Base-by-base conservation (phyloP, 192 early-diverging fungal genomes). In the Gaertneriomyces semiglobifer region DNA sequence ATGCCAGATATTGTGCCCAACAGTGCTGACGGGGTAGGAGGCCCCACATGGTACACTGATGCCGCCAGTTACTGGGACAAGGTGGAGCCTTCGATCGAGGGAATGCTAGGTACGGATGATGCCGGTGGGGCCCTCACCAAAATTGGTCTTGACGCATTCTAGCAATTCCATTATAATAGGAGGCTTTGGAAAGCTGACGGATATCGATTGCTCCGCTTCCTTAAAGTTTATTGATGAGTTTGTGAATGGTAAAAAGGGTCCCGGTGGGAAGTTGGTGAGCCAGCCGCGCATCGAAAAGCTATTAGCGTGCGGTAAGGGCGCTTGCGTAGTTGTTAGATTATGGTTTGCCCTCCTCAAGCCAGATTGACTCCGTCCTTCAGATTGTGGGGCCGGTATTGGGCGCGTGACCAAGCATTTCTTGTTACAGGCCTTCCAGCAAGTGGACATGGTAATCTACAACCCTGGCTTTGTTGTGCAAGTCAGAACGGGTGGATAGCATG, bases 331-430 rank as follows among this genome's bases (percentile, higher is more conserved):
- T 57, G 0, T 33, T 33, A 20, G 54, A 16, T 20, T 56, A 16
- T 58, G 16, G 57, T 5, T 33, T 33, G 25, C 25, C 25, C 25
- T 33, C 2, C 25, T 33, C 25, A 33, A 33, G 25, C 25, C 25
- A 33, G 25, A 33, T 33, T 33, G 25, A 33, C 6, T 53, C 25
- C 42, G 8, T 4, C 53, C 18, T 7, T 9, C 44, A 81, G 84
- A 98, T 76, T 96, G 94, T 72, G 96, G 96, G 1, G 93, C 96
- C 0, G 96, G 96, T 3, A 98, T 98, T 60, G 94, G 96, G 2
- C 80, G 96, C 9, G 92, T 98, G 5, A 90, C 92, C 2, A 93
- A 95, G 61, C 65, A 90, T 68, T 90, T 94, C 63, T 70, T 98
- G 45, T 70, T 88, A 46, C 78, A 86, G 39, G 78, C 86, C 4